Evolutionary conservation across 352 stramenopile species (phyloP), one percentile per base, ranked within the genome.

Genomic region (Globisporangium camurandrum): DNA sequence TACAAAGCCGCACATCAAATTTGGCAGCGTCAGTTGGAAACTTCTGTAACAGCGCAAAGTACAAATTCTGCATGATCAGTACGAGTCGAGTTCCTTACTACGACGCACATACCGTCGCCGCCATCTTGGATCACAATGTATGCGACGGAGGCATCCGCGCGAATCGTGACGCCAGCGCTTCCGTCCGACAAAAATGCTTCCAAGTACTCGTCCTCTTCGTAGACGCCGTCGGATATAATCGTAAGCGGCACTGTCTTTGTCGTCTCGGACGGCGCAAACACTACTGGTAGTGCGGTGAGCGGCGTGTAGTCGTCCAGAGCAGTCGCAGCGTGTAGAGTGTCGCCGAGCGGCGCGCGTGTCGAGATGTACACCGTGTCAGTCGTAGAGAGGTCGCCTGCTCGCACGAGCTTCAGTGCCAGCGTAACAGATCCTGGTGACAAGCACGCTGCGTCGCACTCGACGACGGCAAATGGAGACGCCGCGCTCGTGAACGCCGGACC

Each of bases 201-300:
- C 45, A 80, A 76, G 24, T 51, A 51, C 34, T 75, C 60, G 39
- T 77, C 68, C 44, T 73, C 54, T 41, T 79, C 64, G 44, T 84
- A 78, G 1, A 75, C 36, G 14, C 68, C 71, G 16, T 79, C 69
- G 2, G 71, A 80, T 7, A 72, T 41, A 16, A 84, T 47, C 11
- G 59, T 67, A 11, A 84, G 38, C 0, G 31, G 26, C 20, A 78
- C 54, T 2, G 30, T 64, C 37, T 78, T 62, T 20, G 41, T 48
- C 1, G 40, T 62, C 12, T 80, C 57, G 1, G 36, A 48, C 3
- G 59, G 52, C 9, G 53, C 41, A 46, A 84, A 84, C 24, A 58
- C 37, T 0, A 80, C 59, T 0, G 52, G 24, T 0, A 63, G 41
- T 30, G 57, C 57, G 2, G 2, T 50, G 16, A 80, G 40, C 4